phyloP scores from a whole-genome alignment of 108 stramenopile genomes.

The Bacterosira constricta region DNA sequence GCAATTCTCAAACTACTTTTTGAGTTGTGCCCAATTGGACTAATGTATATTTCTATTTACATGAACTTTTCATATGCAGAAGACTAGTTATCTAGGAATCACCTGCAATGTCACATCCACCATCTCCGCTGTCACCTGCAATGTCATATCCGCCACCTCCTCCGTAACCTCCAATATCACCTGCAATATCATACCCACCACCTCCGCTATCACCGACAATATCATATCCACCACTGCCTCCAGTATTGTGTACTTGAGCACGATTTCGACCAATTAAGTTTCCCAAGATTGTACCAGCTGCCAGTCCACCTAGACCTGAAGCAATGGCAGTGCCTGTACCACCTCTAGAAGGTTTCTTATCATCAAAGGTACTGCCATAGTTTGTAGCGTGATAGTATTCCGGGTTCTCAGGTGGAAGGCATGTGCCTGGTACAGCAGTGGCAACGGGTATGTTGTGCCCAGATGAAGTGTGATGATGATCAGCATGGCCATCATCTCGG shows the following conservation, averaged over 20 bases:
- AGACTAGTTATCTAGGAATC: slow-evolving; percentile 39
- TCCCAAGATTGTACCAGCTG: slow-evolving; percentile 26
- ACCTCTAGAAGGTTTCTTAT: neutral
- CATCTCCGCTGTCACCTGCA: slow-evolving; percentile 16
- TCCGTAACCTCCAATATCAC: slow-evolving; percentile 15
- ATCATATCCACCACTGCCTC: neutral
- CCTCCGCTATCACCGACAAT: neutral
- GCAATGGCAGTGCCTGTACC: slow-evolving; percentile 34
- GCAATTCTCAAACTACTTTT: too few species aligned
- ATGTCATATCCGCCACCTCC: slow-evolving; percentile 19
- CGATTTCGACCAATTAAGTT: slow-evolving; percentile 33
- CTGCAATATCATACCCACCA: slow-evolving; percentile 5
- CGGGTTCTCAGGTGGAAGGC: slow-evolving; percentile 28
- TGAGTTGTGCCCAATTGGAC: too few species aligned
- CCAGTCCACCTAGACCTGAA: slow-evolving; percentile 45
- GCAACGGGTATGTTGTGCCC: slow-evolving; percentile 14
- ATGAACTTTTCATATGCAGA: too few species aligned
- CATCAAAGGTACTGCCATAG: slow-evolving; percentile 22
- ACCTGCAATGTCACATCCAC: slow-evolving; percentile 34
- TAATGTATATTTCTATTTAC: too few species aligned
- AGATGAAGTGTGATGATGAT: neutral
- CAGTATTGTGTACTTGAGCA: neutral
- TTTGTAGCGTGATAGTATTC: neutral
- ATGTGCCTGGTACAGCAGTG: slow-evolving; percentile 10
- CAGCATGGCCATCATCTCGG: neutral